A percentile compares a stretch with the other conserved stretches of the same genome.
phyloP scores from a whole-genome alignment of 2,329 filamentous ascomycete genomes.

The Penicillium verrucosum region DNA sequence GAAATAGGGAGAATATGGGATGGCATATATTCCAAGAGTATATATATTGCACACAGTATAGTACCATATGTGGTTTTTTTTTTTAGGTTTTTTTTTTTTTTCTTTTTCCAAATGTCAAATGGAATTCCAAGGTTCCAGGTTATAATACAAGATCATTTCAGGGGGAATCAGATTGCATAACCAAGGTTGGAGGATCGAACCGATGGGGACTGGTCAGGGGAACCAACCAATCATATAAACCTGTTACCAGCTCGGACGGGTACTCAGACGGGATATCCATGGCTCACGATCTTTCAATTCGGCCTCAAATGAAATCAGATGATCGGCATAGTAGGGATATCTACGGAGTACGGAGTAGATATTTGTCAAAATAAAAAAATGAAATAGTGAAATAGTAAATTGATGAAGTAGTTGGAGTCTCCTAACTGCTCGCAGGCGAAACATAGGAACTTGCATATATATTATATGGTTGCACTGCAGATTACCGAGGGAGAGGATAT shows the following conservation, averaged over 20 bases:
- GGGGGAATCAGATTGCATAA: background rate
- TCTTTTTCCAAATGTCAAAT: too few relatives aligned
- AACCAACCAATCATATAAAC: background rate
- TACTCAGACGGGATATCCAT: background rate
- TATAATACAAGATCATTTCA: too few relatives aligned
- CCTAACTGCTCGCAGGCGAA: conserved; percentile 5
- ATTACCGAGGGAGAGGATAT: background rate
- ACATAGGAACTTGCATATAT: background rate
- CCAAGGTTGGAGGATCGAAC: background rate
- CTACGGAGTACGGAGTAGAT: background rate
- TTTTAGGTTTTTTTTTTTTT: too few relatives aligned
- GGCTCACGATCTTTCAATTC: background rate
- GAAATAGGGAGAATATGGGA: background rate
- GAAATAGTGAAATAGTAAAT: background rate
- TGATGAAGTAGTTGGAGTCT: background rate
- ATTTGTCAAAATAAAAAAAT: background rate
- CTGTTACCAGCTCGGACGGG: background rate
- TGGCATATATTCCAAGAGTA: background rate
- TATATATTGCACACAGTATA: too few relatives aligned
- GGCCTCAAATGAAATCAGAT: background rate
- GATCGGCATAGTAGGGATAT: background rate
- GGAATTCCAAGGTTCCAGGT: too few relatives aligned
- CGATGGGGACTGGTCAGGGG: background rate
- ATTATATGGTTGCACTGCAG: background rate
- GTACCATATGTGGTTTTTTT: too few relatives aligned